Conservation (phyloP, 2,329 filamentous ascomycete species). For the Fusarium mexicanum region DNA sequence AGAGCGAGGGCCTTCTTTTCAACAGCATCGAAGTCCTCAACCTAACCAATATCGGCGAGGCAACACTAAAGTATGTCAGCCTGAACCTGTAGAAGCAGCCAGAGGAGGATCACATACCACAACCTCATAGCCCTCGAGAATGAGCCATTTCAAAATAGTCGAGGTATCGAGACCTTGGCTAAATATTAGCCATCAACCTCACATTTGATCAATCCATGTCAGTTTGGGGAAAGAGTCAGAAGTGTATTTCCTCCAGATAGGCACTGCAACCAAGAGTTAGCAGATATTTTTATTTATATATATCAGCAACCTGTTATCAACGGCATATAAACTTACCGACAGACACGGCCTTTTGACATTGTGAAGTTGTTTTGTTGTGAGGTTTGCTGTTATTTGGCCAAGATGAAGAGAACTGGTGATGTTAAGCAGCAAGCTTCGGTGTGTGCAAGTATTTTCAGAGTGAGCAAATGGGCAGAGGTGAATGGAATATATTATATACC, state of each 20-base stretch:
- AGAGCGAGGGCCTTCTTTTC: constrained; percentile 69
- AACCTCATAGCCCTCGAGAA: constrained; percentile 42
- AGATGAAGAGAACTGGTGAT: neutral
- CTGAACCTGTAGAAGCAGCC: neutral
- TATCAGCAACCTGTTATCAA: neutral
- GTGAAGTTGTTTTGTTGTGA: neutral
- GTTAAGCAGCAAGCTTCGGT: neutral
- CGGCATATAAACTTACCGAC: constrained; percentile 10
- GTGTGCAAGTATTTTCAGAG: neutral
- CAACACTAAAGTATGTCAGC: constrained; percentile 43
- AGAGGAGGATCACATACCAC: constrained; percentile 1
- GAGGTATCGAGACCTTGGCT: constrained; percentile 52
- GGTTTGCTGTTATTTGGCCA: neutral
- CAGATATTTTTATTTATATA: neutral
- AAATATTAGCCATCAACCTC: neutral
- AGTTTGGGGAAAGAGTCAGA: neutral
- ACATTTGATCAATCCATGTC: neutral
- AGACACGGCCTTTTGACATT: constrained; percentile 30
- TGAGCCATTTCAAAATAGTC: constrained; percentile 53
- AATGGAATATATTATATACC: neutral
- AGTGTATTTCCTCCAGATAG: constrained; percentile 23
- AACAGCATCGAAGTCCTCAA: constrained; percentile 75
- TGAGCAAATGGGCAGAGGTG: neutral
- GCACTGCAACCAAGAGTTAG: constrained; percentile 10
- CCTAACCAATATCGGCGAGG: constrained; percentile 73